Percentiles rank a stretch among this genome's conserved stretches.
These are phyloP conservation scores for Ogataea degrootiae DNA, from an alignment of 805 yeast species.

Conservation along the genomic window DNA sequence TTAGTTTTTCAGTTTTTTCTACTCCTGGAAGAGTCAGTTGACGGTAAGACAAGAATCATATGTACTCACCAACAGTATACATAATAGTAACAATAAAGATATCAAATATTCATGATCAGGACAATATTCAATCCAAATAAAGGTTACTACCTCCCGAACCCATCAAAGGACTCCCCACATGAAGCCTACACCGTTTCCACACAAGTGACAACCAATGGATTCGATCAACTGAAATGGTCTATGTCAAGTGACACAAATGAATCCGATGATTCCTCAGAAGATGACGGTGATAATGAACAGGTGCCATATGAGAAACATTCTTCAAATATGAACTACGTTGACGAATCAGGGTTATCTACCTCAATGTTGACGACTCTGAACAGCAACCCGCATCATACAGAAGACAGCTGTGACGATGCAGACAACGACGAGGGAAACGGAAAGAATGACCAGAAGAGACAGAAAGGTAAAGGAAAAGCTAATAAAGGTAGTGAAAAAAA, in stretches of 20 bases:
- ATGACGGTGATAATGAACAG: slow-evolving; percentile 18
- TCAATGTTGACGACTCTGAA: background rate
- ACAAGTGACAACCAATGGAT: slow-evolving; percentile 33
- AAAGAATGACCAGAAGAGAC: slow-evolving; percentile 2
- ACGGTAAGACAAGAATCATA: background rate
- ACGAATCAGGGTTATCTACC: slow-evolving; percentile 1
- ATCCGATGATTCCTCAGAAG: slow-evolving; percentile 33
- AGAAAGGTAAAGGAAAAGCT: background rate
- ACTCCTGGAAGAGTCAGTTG: background rate
- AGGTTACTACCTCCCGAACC: slow-evolving; percentile 17
- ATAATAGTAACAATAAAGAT: background rate
- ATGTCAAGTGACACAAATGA: slow-evolving; percentile 12
- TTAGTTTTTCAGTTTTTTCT: background rate
- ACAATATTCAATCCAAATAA: slow-evolving; percentile 20
- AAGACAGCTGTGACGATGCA: background rate
- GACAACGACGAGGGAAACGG: background rate
- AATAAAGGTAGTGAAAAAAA: background rate
- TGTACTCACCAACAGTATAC: background rate
- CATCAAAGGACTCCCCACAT: slow-evolving; percentile 11
- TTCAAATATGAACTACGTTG: slow-evolving; percentile 6
- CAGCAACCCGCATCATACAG: background rate
- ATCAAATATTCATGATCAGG: slow-evolving; percentile 2
- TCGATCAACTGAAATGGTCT: slow-evolving; percentile 39
- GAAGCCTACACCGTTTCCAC: slow-evolving; percentile 2
- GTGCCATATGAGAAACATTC: slow-evolving; percentile 8